Evolutionary conservation across 1,284 basidiomycete species (phyloP), one percentile per base, ranked within the genome.

Genomic region (Boletus subluridellus): DNA sequence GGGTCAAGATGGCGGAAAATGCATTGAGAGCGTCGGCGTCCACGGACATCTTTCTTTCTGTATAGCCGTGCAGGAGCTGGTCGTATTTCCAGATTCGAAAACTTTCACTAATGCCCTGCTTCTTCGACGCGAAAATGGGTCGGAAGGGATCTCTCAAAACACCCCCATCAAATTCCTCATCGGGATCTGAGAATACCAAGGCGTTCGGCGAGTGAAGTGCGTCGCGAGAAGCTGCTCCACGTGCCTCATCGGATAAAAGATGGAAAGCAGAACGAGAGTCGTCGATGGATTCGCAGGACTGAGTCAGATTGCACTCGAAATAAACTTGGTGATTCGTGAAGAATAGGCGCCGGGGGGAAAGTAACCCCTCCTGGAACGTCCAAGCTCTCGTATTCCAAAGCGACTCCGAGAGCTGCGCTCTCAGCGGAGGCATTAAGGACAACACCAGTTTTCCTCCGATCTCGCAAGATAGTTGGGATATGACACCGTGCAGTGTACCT

Each of bases 11-110:
- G 26, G 49, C 49, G n/a, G 49, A 48, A 51, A 51, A 21, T 8
- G 49, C 41, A 11, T 51, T 51, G 37, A 51, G 41, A n/a, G 44
- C 26, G 41, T 51, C 49, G 5, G 41, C 5, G n/a, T 51, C 49
- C 26, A 51, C 5, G 15, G 42, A 3, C 49, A 51, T 51, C 17
- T 30, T 51, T 26, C 2, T 48, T 21, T 28, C 26, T 2, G 49
- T 51, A 14, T 49, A 51, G 11, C 42, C 28, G 44, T 51, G 41
- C 42, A 51, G 41, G 26, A 51, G 49, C 26, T 51, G 49, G 4
- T 51, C 17, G 17, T 51, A 51, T 48, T 48, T 51, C 49, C 49
- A 51, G 7, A 51, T 51, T 21, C 41, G 49, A 48, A 48, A 51
- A 9, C 26, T 51, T 48, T 51, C 41, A 8, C 7, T 51, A 17